Evolutionary conservation across 805 yeast genomes (phyloP).

Genomic region (Ogataea dorogensis): DNA sequence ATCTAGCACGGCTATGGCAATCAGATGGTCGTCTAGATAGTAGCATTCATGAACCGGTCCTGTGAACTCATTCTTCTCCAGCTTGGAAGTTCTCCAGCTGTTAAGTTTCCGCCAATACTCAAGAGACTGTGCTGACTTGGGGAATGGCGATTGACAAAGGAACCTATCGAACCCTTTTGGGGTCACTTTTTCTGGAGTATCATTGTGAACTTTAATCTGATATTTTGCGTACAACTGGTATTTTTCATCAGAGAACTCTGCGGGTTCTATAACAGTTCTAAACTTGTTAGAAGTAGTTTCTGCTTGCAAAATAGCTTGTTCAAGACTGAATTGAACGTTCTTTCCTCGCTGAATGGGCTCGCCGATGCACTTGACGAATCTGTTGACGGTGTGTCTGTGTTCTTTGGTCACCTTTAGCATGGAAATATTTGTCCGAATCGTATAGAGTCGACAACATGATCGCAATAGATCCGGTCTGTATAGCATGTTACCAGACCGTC

Average conservation of each 20-base stretch:
- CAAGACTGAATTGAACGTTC: constrained; percentile 19
- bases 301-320: constrained; percentile 12
- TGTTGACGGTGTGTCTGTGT: constrained; percentile 60
- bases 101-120: constrained; percentile 43
- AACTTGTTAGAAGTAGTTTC: constrained; percentile 21
- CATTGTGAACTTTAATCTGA: constrained; percentile 70
- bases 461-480: constrained; percentile 62
- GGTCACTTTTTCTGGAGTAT: constrained; percentile 46
- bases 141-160: constrained; percentile 68
- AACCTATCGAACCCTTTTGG: constrained; percentile 56
- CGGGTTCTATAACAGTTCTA: constrained; percentile 50
- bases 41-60: constrained; percentile 84
- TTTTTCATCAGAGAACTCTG: constrained; percentile 55
- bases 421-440: constrained; percentile 61
- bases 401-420: constrained; percentile 57
- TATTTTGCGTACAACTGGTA: constrained; percentile 62
- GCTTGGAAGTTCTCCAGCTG: constrained; percentile 34
- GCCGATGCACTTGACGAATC: constrained; percentile 47
- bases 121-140: constrained; percentile 27
- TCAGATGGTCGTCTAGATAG: constrained; percentile 56
- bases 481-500: constrained; percentile 69
- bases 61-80: background rate
- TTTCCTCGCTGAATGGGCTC: constrained; percentile 2
- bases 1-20: constrained; percentile 78
- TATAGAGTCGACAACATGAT: constrained; percentile 76